These are phyloP conservation scores for Trichophyton mentagrophytes DNA, from an alignment of 2,329 filamentous ascomycete genomes.

Conservation along the genomic window DNA sequence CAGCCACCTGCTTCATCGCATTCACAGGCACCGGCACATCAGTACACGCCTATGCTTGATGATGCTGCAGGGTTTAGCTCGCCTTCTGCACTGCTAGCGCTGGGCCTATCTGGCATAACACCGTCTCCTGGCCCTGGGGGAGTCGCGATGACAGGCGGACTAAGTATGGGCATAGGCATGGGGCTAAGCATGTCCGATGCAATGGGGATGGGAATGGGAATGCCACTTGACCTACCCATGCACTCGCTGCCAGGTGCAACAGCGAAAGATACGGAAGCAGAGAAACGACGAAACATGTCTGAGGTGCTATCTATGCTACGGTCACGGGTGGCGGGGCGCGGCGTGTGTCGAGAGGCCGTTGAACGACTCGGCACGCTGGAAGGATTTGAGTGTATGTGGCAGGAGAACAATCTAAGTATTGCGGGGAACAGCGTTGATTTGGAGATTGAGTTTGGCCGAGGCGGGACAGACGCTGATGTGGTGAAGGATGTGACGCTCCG, in stretches of 20 bases:
- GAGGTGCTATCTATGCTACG: conserved; percentile 31
- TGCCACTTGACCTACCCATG: conserved; percentile 25
- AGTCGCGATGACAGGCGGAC: conserved; percentile 25
- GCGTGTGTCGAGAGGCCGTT: conserved; percentile 32
- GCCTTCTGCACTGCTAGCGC: conserved; percentile 32
- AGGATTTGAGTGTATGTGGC: conserved; percentile 36
- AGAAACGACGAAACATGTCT: conserved; percentile 30
- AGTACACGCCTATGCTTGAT: conserved; percentile 19
- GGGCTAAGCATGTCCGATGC: conserved; percentile 29
- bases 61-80: conserved; percentile 34
- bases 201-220: conserved; percentile 27
- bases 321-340: conserved; percentile 30
- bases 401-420: conserved; percentile 35
- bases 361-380: conserved; percentile 32
- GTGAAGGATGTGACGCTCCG: conserved; percentile 33
- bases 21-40: conserved; percentile 23
- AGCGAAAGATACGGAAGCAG: conserved; percentile 30
- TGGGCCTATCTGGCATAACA: conserved; percentile 32
- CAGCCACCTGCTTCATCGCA: conserved; percentile 34
- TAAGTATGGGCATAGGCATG: conserved; percentile 29
- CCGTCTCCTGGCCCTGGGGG: conserved; percentile 26
- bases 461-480: conserved; percentile 18
- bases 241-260: conserved; percentile 11
- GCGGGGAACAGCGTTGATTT: conserved; percentile 36
- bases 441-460: conserved; percentile 33